phyloP scores from a whole-genome alignment of 495 filamentous ascomycete species.

The Ramalina intermedia region DNA sequence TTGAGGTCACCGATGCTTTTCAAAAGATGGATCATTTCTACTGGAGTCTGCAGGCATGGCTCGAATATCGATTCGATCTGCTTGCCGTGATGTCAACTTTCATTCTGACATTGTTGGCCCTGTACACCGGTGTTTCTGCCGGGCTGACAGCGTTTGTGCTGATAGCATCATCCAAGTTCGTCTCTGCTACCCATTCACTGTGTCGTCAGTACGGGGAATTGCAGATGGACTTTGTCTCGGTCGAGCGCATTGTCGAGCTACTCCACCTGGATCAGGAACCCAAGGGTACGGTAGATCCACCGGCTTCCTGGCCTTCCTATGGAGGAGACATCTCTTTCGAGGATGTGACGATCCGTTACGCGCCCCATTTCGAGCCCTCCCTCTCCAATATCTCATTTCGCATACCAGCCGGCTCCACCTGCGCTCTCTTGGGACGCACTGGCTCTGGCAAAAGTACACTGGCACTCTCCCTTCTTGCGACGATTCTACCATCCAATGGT shows the following conservation, averaged over 20 bases:
- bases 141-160: conserved; percentile 68
- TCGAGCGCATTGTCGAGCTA: conserved; percentile 69
- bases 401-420: conserved; percentile 60
- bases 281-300: conserved; percentile 46
- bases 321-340: conserved; percentile 60
- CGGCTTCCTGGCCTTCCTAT: conserved; percentile 59
- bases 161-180: conserved; percentile 44
- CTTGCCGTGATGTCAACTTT: conserved; percentile 60
- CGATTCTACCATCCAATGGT: conserved; percentile 35
- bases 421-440: conserved; percentile 47
- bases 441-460: conserved; percentile 54
- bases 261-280: conserved; percentile 61
- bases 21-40: conserved; percentile 91
- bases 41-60: conserved; percentile 72
- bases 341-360: conserved; percentile 62
- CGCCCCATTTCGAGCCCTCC: conserved; percentile 56
- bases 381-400: conserved; percentile 47
- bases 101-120: conserved; percentile 49
- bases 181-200: conserved; percentile 53
- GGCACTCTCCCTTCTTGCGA: conserved; percentile 44
- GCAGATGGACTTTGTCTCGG: conserved; percentile 81
- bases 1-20: conserved; percentile 64
- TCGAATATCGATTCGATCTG: conserved; percentile 61
- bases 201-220: conserved; percentile 66
- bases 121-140: conserved; percentile 52